phyloP scores from a whole-genome alignment of 768 basidiomycete genomes.

The Tricholoma bakamatsutake region DNA sequence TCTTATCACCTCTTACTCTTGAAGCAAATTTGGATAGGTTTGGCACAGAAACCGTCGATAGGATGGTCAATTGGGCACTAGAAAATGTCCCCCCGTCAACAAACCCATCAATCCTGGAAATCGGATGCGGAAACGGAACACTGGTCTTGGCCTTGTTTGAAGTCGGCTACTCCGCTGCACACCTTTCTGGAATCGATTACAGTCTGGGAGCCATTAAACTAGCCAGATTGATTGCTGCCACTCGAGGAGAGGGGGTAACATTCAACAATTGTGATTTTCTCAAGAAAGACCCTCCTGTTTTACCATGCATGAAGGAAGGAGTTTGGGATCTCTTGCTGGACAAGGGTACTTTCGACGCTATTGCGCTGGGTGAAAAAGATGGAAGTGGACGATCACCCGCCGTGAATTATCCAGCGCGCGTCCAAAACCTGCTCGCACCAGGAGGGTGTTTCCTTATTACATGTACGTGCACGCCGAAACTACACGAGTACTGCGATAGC shows the following conservation, averaged over 20 bases:
- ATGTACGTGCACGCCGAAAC: constrained; percentile 40
- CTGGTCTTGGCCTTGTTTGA: constrained; percentile 67
- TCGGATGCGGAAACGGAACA: constrained; percentile 79
- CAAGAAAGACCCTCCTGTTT: constrained; percentile 37
- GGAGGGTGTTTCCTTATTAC: constrained; percentile 75
- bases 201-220: constrained; percentile 66
- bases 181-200: constrained; percentile 70
- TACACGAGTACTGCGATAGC: not conserved
- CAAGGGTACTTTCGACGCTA: constrained; percentile 89
- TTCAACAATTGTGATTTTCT: constrained; percentile 68
- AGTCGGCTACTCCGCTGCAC: constrained; percentile 50
- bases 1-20: not conserved
- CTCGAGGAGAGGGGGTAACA: constrained; percentile 38
- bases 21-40: constrained; percentile 47
- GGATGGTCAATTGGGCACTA: constrained; percentile 73
- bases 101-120: constrained; percentile 57
- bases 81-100: constrained; percentile 44
- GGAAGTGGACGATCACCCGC: constrained; percentile 46
- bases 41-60: constrained; percentile 65
- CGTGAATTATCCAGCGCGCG: constrained; percentile 53
- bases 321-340: constrained; percentile 75
- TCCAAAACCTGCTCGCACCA: constrained; percentile 51
- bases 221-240: constrained; percentile 48
- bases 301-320: constrained; percentile 17
- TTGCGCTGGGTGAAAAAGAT: constrained; percentile 63